Base-by-base conservation (phyloP, 1,284 basidiomycete genomes). In the Tetrapyrgos nigripes region DNA sequence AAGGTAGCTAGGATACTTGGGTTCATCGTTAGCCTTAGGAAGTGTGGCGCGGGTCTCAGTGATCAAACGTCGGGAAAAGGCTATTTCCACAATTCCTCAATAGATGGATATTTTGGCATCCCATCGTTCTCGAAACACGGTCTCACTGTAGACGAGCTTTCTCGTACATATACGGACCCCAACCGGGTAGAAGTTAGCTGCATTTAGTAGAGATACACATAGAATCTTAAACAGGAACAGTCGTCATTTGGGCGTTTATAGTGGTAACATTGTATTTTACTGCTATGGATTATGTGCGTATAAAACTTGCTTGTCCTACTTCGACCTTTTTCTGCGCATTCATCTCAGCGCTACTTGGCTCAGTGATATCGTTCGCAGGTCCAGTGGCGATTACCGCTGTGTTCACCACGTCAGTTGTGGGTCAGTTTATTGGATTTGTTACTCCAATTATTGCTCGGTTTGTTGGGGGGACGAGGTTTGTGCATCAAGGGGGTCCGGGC, bases 341-440 rank as follows among this genome's bases (percentile, higher is more conserved):
- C 24, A 13, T 56, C 13, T 50, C 54, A 13, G 8, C 53, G 2
- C 45, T 60, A 28, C 44, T 60, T 17, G 59, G 44, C 24, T 52
- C n/a, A n/a, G n/a, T 60, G 23, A 60, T 60, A 8, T 56, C 59
- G 3, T 56, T 60, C 6, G 59, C 59, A 4, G 59, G 59, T 2
- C 54, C 59, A 3, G 46, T 56, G 3, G 59, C 59, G 4, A 60
- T 55, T 19, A 52, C 26, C 23, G 59, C 59, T 17, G 50, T 60
- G 9, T 60, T 60, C 50, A 53, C 59, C 1, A 53, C 57, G 55
- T 53, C 55, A n/a, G 54, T 60, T 4, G 55, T 57, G 10, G 51
- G 59, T 48, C 59, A 60, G 50, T 60, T 57, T 43, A 56, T 60
- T 21, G 54, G 59, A 14, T 53, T 57, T 33, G 51, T 50, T 11